These are phyloP conservation scores for Colletotrichum navitas DNA, from an alignment of 2,329 filamentous ascomycete genomes.

Conservation along the genomic window DNA sequence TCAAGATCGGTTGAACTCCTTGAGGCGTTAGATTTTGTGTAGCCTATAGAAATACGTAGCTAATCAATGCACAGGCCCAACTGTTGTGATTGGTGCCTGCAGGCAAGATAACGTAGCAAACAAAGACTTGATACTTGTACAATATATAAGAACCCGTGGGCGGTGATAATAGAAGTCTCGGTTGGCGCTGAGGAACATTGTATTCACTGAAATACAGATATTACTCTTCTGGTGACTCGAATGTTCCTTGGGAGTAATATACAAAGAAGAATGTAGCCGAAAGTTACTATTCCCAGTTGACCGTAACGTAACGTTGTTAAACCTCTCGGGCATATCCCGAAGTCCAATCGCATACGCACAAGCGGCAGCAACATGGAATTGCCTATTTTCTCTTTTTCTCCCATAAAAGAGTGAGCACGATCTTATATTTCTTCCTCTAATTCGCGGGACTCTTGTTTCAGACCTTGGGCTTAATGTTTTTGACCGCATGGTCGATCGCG, in stretches of 20 bases:
- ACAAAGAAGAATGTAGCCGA: neutral
- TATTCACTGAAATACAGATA: neutral
- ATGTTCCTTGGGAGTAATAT: neutral
- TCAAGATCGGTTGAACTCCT: neutral
- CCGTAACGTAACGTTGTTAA: neutral
- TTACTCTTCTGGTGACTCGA: neutral
- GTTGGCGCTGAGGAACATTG: neutral
- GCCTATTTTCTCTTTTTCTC: neutral
- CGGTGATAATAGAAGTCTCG: neutral
- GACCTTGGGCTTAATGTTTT: constrained; percentile 57
- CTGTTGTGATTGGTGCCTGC: neutral
- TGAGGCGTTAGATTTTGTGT: too few species aligned
- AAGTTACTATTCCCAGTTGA: neutral
- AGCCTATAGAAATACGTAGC: neutral
- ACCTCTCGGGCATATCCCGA: neutral
- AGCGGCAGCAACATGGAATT: neutral
- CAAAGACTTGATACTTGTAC: neutral
- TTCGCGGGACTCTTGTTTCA: neutral
- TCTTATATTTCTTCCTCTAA: neutral
- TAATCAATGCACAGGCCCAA: too few species aligned
- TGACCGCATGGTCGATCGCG: constrained; percentile 67
- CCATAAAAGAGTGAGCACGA: neutral
- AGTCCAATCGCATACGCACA: neutral
- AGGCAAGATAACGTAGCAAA: neutral
- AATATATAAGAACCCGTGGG: neutral